A percentile compares a stretch with the other conserved stretches of the same genome.
These are phyloP conservation scores for Boletus subluridellus DNA, from an alignment of 1,284 basidiomycete genomes.

Conservation along the genomic window DNA sequence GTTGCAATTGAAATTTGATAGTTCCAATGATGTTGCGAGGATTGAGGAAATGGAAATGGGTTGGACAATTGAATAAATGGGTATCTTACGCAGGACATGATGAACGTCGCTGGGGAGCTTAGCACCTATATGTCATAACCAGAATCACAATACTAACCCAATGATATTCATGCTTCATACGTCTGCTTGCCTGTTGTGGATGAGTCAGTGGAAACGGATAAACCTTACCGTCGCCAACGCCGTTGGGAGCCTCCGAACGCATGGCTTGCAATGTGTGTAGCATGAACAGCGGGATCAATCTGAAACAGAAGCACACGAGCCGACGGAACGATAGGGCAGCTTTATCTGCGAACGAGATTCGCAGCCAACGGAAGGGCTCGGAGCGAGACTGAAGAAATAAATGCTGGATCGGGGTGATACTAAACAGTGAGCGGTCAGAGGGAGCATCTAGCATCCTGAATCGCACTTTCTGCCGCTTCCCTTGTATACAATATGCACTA, in stretches of 20 bases:
- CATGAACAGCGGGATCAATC: not conserved
- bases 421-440: too few relatives aligned
- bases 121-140: not conserved
- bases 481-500: not conserved
- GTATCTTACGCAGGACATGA: not conserved
- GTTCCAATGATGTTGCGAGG: not conserved
- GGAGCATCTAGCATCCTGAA: too few relatives aligned
- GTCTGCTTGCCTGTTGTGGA: not conserved
- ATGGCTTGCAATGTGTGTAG: not conserved
- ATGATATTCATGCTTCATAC: not conserved
- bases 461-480: too few relatives aligned
- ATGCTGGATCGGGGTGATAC: not conserved
- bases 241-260: not conserved
- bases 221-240: not conserved
- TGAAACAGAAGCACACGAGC: not conserved
- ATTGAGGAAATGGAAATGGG: not conserved
- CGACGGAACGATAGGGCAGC: not conserved
- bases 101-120: not conserved
- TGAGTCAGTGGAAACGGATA: not conserved
- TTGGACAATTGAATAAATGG: not conserved
- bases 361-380: constrained; percentile 5
- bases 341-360: too few relatives aligned
- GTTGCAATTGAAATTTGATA: not conserved
- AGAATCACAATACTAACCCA: not conserved
- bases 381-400: not conserved